phyloP scores from a whole-genome alignment of 441 rosid genomes.

The Populus hybrid region DNA sequence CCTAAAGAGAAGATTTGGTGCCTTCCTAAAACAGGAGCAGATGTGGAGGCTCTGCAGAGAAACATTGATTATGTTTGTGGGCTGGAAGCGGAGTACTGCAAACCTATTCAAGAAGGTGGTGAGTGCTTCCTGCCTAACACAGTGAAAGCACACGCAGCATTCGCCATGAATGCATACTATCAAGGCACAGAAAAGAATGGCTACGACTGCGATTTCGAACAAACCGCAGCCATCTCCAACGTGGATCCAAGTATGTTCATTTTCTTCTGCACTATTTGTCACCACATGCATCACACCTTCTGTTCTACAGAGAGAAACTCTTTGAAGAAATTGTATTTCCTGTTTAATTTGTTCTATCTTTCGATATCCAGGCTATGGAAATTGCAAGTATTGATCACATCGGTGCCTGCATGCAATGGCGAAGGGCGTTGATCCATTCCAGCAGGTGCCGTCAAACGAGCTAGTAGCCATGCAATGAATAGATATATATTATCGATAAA shows the following conservation, averaged over 20 bases:
- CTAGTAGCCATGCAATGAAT: too few relatives aligned
- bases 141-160: constrained; percentile 62
- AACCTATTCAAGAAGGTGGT: constrained; percentile 43
- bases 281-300: not conserved
- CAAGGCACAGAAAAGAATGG: constrained; percentile 46
- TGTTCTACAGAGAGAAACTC: not conserved
- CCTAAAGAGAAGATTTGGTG: constrained; percentile 40
- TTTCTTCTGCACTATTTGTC: not conserved
- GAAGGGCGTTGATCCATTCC: not conserved
- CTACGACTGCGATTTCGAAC: constrained; percentile 52
- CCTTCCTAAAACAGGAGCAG: constrained; percentile 49
- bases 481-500: too few relatives aligned
- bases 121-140: constrained; percentile 59
- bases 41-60: constrained; percentile 47
- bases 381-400: constrained; percentile 35
- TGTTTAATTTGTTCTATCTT: not conserved
- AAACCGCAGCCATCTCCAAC: constrained; percentile 42
- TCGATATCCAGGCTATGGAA: constrained; percentile 41
- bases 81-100: constrained; percentile 40
- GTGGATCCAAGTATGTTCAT: constrained; percentile 40
- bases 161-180: constrained; percentile 65
- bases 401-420: not conserved
- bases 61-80: constrained; percentile 74
- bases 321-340: not conserved
- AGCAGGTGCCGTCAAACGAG: too few relatives aligned